These are phyloP conservation scores for Cardamine resedifolia DNA, from an alignment of 345 rosid genomes.

Conservation along the genomic window DNA sequence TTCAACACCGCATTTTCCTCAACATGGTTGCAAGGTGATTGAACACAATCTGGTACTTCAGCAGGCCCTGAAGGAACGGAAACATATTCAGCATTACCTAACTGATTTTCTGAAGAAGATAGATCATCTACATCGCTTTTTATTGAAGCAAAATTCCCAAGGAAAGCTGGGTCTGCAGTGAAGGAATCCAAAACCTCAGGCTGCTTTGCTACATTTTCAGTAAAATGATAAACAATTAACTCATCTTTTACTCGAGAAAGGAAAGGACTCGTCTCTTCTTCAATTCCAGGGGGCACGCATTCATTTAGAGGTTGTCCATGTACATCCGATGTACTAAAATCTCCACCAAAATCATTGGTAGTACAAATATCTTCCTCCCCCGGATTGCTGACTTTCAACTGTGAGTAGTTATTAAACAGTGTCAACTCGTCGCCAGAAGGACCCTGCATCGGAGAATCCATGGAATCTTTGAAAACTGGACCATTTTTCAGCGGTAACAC, in stretches of 20 bases:
- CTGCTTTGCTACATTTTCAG: conserved; percentile 32
- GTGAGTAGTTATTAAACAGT: conserved; percentile 22
- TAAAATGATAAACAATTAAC: conserved; percentile 32
- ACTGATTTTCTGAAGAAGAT: conserved; percentile 32
- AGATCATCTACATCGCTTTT: conserved; percentile 28
- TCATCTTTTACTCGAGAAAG: conserved; percentile 17
- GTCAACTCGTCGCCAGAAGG: conserved; percentile 33
- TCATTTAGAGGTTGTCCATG: conserved; percentile 29
- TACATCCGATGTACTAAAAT: conserved; percentile 20
- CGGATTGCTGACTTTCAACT: conserved; percentile 17
- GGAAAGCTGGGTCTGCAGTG: conserved; percentile 25
- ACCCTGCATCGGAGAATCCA: conserved; percentile 24
- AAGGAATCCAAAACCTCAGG: conserved; percentile 28
- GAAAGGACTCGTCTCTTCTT: conserved; percentile 12
- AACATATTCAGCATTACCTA: neutral
- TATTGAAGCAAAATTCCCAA: conserved; percentile 24
- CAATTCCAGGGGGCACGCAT: conserved; percentile 29
- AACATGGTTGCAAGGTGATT: conserved; percentile 25
- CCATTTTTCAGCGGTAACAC: conserved; percentile 12
- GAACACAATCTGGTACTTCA: conserved; percentile 36
- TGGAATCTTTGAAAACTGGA: conserved; percentile 16
- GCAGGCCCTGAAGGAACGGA: conserved; percentile 3
- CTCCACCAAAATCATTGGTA: conserved; percentile 21
- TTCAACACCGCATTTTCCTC: conserved; percentile 27
- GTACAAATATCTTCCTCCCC: conserved; percentile 31